phyloP scores from a whole-genome alignment of 176 grass and related monocot species.

The Phragmites australis region DNA sequence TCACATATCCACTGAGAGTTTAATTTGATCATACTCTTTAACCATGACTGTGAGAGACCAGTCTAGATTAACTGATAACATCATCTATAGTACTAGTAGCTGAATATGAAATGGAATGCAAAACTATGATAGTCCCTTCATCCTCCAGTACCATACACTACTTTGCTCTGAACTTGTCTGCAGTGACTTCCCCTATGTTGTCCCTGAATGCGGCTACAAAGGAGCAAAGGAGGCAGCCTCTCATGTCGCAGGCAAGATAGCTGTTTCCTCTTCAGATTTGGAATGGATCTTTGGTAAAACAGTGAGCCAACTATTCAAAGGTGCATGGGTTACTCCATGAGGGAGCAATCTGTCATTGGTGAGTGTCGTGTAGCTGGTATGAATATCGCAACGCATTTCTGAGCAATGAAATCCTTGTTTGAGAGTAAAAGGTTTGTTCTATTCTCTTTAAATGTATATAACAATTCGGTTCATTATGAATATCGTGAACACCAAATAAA shows the following conservation, averaged over 20 bases:
- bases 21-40: slow-evolving; percentile 1
- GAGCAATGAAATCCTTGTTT: neutral
- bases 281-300: slow-evolving; percentile 77
- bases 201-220: slow-evolving; percentile 83
- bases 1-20: neutral
- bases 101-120: neutral
- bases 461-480: neutral
- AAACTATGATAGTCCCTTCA: neutral
- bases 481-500: neutral
- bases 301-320: slow-evolving; percentile 52
- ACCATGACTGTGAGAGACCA: neutral
- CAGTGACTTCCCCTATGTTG: slow-evolving; percentile 80
- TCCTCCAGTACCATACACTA: neutral
- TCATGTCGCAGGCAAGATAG: slow-evolving; percentile 46
- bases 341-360: neutral
- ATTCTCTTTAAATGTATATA: neutral
- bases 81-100: neutral
- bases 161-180: slow-evolving; percentile 32
- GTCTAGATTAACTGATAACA: neutral
- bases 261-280: slow-evolving; percentile 51
- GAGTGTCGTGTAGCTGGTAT: neutral
- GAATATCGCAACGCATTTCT: neutral
- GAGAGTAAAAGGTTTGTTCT: neutral
- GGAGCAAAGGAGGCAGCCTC: slow-evolving; percentile 59
- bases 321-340: slow-evolving; percentile 48